phyloP scores from a whole-genome alignment of 2,329 filamentous ascomycete species.

The Cytospora mali region DNA sequence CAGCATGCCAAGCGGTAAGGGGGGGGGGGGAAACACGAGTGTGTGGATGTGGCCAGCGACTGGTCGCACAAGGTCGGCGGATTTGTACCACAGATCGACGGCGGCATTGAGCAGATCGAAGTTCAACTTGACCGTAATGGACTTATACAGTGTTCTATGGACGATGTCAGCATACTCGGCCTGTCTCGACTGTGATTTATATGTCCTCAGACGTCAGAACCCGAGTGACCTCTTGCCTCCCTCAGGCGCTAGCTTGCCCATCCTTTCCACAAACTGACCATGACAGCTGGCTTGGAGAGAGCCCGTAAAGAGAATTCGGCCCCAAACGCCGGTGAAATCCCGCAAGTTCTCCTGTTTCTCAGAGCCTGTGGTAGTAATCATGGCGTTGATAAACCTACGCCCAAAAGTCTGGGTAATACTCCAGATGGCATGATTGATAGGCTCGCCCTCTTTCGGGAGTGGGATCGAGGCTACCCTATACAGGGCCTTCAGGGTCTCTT shows the following conservation, averaged over 20 bases:
- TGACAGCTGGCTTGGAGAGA: no score
- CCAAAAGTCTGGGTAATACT: constrained; percentile 1
- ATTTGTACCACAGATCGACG: no score
- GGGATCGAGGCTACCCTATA: background rate
- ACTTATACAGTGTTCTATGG: no score
- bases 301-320: constrained; percentile 7
- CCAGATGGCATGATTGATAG: constrained; percentile 11
- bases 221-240: background rate
- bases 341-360: constrained; percentile 1
- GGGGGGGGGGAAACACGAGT: background rate
- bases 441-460: background rate
- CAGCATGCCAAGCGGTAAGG: background rate
- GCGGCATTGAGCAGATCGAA: no score
- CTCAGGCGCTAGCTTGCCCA: no score
- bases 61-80: background rate
- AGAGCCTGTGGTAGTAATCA: constrained; percentile 1
- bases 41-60: background rate
- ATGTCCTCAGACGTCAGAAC: background rate
- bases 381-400: constrained; percentile 10
- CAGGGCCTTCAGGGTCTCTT: constrained; percentile 4
- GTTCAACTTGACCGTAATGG: no score
- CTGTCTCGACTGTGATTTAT: background rate
- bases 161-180: background rate
- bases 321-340: constrained; percentile 4
- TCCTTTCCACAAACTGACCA: no score